Base-by-base conservation (phyloP, 106 monocot species). In the Agapanthus africanus region DNA sequence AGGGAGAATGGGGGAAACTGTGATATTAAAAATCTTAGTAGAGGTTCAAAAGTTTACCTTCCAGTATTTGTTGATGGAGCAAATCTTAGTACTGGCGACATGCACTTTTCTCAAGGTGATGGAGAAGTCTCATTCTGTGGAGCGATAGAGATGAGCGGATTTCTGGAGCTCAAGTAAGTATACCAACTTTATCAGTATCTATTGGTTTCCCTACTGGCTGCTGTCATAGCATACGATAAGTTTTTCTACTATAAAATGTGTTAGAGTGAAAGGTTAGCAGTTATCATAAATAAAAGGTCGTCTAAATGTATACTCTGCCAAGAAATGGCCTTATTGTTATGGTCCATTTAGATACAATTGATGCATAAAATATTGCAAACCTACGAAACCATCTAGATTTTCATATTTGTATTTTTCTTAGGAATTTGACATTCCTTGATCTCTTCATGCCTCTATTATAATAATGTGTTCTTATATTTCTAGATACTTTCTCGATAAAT, bases 31-130 rank as follows among this genome's bases (percentile, higher is more conserved):
- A 95, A 95, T 71, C 81, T 95, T 37, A 95, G 91, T 37, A 81
- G 79, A 72, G 95, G 95, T 31, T 91, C 88, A 28, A 95, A 88
- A 68, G 72, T 95, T 35, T 95, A 91, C 75, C 88, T 95, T 61
- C 91, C 95, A 14, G 91, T 95, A 49, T 91, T 91, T 75, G 81
- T 95, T 0, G 88, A 95, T 59, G 95, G 91, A 32, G 91, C 88
- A 70, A 88, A 91, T 66, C 77, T 91, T 15, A 91, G 91, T 37
- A 82, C 88, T 54, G 90, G 87, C 11, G 94, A 91, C 73, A 95
- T 95, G 90, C 94, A 95, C 66, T 95, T 95, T 65, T 95, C 94
- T 31, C 90, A 95, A 66, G 94, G 91, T 13, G 94, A 91, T 70
- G 94, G 90, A 9, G 88, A 95, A 71, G 81, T 95, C 40, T 88